Evolutionary conservation across 176 grass and related monocot species (phyloP), one percentile per base, ranked within the genome.

Genomic region (Oryza glumipatula): DNA sequence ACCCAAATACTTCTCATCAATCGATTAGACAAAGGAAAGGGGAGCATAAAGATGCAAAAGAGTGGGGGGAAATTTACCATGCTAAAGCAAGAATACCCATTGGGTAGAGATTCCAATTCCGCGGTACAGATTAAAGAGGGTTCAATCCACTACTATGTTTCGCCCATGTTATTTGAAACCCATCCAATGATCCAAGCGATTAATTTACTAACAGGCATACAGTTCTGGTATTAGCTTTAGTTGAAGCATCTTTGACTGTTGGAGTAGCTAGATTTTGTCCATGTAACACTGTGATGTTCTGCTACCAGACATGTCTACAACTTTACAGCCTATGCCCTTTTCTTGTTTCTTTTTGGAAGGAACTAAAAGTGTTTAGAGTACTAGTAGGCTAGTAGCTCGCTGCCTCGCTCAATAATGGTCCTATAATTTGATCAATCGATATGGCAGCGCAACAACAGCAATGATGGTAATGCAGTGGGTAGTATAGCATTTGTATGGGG

Each of bases 401-500:
- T 28, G 28, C 28, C 28, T 28, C 28, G 73, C 74, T 61, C 79
- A 68, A 86, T 82, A 73, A 79, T 86, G 58, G 47, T 74, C 60
- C 68, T 78, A 90, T 86, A 86, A 85, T 81, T 70, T 76, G 15
- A 26, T 63, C 36, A 68, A 78, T 67, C 72, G 73, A 22, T 90
- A 78, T 68, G 79, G 39, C 74, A 68, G 32, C 47, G 47, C 69
- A 86, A 74, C 74, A 64, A 11, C 38, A 83, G 22, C 61, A 83
- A 83, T 83, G 39, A 61, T 86, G 28, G 47, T 69, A 79, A 64
- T 90, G 80, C 67, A 56, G 68, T 82, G 67, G 46, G 67, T 45
- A 82, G 73, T 87, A 51, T 82, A 80, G 73, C 67, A 76, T 61
- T 64, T 28, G 38, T 58, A 80, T 68, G 21, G 49, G 48, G 48